Evolutionary conservation across 805 yeast species (phyloP), one percentile per base, ranked within the genome.

Genomic region (Wickerhamomyces mucosus): DNA sequence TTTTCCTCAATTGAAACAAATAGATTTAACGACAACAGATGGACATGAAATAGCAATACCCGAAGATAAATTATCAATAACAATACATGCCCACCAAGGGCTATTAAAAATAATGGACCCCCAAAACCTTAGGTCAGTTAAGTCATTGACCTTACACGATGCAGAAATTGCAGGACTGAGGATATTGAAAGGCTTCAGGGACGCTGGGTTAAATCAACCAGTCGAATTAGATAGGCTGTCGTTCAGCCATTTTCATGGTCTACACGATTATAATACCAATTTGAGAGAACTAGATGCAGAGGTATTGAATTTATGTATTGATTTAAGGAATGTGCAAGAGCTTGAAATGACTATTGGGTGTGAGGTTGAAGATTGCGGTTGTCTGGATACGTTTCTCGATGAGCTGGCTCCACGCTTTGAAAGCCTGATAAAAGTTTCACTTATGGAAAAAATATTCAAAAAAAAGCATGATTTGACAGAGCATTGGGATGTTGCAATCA

Each of bases 281-380:
- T 42, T 57, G 19, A 40, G 62, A 26, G 48, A 55, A 8, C 38
- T 63, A 11, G 50, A 56, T 4, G 31, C 41, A 9, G 33, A 42
- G 4, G 51, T 59, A 28, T 31, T 70, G 3, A 46, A 48, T 8
- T 32, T 48, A 3, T 41, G 56, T 4, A 38, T 61, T 18, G 54
- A 65, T 27, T 36, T 58, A 7, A 24, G 38, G 0, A 13, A 29
- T 2, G 29, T 72, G 13, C 46, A 53, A 28, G 59, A 58, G 22
- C 47, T 79, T 27, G 79, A 76, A 41, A 38, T 78, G 14, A 57
- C 58, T 6, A 45, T 74, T 18, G 79, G 79, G 1, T 73, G 83
- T 44, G 70, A 68, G 37, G 59, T 63, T 15, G 44, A 55, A 18
- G 53, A 48, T 0, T 63, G 72, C 39, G 59, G 58, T 7, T 76